Evolutionary conservation across 2,329 filamentous ascomycete species (phyloP), one percentile per base, ranked within the genome.

Genomic region (Paraconiothyrium brasiliense): DNA sequence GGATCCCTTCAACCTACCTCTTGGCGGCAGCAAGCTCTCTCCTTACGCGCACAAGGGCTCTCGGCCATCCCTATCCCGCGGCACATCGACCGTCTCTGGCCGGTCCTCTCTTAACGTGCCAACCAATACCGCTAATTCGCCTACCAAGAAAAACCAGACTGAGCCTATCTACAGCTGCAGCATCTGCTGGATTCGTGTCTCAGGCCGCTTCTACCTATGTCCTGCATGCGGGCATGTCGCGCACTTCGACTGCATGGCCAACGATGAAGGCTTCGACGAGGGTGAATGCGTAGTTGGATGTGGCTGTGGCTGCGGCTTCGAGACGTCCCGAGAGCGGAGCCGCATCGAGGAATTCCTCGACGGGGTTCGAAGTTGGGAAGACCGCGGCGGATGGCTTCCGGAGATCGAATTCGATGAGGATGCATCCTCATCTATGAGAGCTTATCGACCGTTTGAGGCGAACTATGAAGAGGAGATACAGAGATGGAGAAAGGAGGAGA

Each of bases 151-250:
- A 44, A 30, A 9, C 8, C 41, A 35, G 11, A 51, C 55, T 2
- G 70, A 74, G 11, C 64, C 67, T 1, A 67, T 74, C 0, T 76
- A 76, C 56, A 73, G 70, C 50, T 79, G 77, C 64, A 73, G 71
- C 41, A 76, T 79, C 41, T 79, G 77, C 61, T 79, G 76, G 77
- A 73, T 79, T 44, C 71, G 72, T 9, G 72, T 79, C 24, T 67
- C 65, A 1, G 76, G 77, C 1, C 68, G 76, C 20, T 77, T 79
- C 58, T 72, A 73, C 34, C 66, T 77, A 1, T 79, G 77, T 44
- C 74, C 74, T 1, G 65, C 70, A 2, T 79, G 77, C 58, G 74
- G 76, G 9, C 76, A 78, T 44, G 69, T 78, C 11, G 76, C 76
- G 9, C 77, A 79, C 57, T 75, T 76, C 54, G 71, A 71, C n/a